Percentiles rank a stretch among this genome's conserved stretches.
Evolutionary conservation across 306 rosid genomes (phyloP).

Genomic region (Malus domestica): DNA sequence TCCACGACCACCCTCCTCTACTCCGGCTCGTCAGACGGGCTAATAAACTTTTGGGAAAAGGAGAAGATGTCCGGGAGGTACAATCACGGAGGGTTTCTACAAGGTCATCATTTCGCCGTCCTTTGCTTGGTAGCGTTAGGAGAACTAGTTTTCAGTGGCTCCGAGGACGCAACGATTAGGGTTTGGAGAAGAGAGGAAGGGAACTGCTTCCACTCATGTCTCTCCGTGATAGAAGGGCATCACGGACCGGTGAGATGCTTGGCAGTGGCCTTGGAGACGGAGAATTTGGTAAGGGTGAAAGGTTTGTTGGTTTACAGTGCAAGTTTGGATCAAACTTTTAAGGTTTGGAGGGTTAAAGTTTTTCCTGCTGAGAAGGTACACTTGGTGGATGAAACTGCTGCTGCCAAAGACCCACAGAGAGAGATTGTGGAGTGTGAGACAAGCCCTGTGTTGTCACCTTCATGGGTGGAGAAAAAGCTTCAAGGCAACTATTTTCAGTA

Average conservation of each 20-base stretch:
- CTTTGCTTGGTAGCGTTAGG: conserved; percentile 41
- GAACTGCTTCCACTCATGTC: conserved; percentile 37
- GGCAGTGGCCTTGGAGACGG: conserved; percentile 38
- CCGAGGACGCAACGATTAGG: conserved; percentile 42
- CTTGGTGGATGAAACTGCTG: conserved; percentile 17
- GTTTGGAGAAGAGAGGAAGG: conserved; percentile 54
- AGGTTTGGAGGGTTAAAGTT: conserved; percentile 52
- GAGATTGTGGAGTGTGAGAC: conserved; percentile 34
- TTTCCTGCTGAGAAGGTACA: conserved; percentile 22
- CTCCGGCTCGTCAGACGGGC: conserved; percentile 47
- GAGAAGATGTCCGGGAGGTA: conserved; percentile 40
- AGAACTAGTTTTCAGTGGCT: conserved; percentile 37
- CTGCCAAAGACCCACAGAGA: conserved; percentile 24
- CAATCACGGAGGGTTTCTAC: conserved; percentile 47
- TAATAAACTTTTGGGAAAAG: conserved; percentile 50
- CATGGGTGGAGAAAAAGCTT: conserved; percentile 38
- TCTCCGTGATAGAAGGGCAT: conserved; percentile 45
- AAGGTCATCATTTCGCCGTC: conserved; percentile 45
- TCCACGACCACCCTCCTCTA: conserved; percentile 27
- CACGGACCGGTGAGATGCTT: conserved; percentile 49
- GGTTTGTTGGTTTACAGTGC: conserved; percentile 48
- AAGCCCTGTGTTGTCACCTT: conserved; percentile 43
- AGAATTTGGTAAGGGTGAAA: conserved; percentile 23
- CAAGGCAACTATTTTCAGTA: conserved; percentile 25
- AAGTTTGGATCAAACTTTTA: conserved; percentile 51